Base-by-base conservation (phyloP, 345 rosid genomes). In the Boechera divaricarpa region DNA sequence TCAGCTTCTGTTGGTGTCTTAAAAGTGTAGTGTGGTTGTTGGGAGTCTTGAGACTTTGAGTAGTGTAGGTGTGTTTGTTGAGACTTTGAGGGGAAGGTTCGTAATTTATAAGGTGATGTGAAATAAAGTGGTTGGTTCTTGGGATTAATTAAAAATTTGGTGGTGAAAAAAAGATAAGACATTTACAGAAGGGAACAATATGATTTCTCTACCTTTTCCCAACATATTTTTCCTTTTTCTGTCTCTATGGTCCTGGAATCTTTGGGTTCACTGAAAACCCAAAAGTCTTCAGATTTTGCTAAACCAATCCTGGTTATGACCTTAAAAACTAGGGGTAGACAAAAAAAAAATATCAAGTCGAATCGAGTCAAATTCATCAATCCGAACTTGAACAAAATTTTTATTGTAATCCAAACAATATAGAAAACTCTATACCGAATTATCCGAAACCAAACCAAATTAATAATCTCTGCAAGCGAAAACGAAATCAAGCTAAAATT, bases 101-200 rank as follows among this genome's bases (percentile, higher is more conserved):
- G 51, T 63, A 66, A 73, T 86, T 86, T 92, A 90, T 90, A 89
- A 85, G 80, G 68, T 73, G 56, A 44, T 72, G 65, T 67, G 45
- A 67, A 45, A 35, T 72, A 47, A 63, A 60, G 86, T 61, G 80
- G 81, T 77, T 54, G 82, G 88, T 89, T 86, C 85, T 90, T 87
- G 83, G 65, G 72, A 64, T 80, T 78, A 70, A 82, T 85, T 82
- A 63, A 28, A 28, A 44, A 32, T 69, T 52, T 79, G 70, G 75
- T 73, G 36, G 69, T 81, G 55, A 60, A 70, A 60, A 70, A 72
- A 77, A 49, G 49, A 31, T 44, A 41, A 15, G 26, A 60, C 76
- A 74, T 62, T 39, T 73, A 79, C 77, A 70, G 70, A 56, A 47
- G 84, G 86, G 82, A 82, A 84, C 91, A 80, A 64, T 72, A 86